These are phyloP conservation scores for Microdochium bolleyi DNA, from an alignment of 2,329 filamentous ascomycete genomes.

Conservation along the genomic window DNA sequence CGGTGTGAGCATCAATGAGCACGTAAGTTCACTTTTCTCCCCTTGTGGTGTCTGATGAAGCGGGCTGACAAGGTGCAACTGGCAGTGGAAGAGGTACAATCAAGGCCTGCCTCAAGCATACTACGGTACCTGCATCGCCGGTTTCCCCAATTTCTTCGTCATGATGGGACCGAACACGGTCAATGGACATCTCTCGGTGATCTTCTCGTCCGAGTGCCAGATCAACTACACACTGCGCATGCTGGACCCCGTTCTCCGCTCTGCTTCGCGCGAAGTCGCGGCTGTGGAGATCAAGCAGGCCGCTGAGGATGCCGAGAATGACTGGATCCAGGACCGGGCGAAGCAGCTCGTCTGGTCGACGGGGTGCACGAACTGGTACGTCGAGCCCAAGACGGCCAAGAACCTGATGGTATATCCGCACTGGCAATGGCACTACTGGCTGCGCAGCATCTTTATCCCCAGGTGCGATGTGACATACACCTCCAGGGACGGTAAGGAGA, in stretches of 20 bases:
- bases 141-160: conserved; percentile 38
- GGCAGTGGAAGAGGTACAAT: conserved; percentile 26
- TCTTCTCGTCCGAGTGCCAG: not conserved
- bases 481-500: not conserved
- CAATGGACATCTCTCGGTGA: conserved; percentile 46
- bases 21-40: conserved; percentile 6
- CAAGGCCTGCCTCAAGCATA: conserved; percentile 32
- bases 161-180: conserved; percentile 48
- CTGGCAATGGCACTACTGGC: not conserved
- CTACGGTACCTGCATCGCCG: conserved; percentile 37
- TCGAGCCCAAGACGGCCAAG: not conserved
- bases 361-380: not conserved
- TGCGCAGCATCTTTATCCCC: not conserved
- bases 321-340: not conserved
- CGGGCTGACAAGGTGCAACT: not conserved
- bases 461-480: not conserved
- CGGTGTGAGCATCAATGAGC: conserved; percentile 27
- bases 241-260: not conserved
- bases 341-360: not conserved
- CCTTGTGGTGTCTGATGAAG: conserved; percentile 6
- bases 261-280: not conserved
- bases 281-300: not conserved
- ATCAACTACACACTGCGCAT: not conserved
- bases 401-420: not conserved
- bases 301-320: not conserved